phyloP scores from a whole-genome alignment of 2,329 filamentous ascomycete genomes.

The Spiromastix sp. region DNA sequence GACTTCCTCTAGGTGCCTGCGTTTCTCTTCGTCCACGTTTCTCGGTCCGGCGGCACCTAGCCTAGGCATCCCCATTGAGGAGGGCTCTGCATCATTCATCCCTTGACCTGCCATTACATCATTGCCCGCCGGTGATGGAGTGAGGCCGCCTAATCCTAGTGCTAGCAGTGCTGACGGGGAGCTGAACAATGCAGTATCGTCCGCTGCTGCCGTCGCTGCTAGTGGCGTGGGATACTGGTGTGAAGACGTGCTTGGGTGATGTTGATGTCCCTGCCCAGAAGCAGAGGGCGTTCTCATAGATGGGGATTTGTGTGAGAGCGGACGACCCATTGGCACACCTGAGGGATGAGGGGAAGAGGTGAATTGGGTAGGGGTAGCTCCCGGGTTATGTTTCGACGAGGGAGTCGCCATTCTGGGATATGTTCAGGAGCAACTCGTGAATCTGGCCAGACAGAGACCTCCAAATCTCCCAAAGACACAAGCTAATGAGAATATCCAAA shows the following conservation, averaged over 20 bases:
- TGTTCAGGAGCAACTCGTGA: neutral
- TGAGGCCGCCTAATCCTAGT: slow-evolving; percentile 33
- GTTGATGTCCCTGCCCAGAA: slow-evolving; percentile 24
- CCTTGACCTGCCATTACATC: slow-evolving; percentile 25
- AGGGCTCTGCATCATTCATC: slow-evolving; percentile 30
- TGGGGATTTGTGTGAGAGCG: slow-evolving; percentile 35
- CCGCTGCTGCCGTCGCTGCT: slow-evolving; percentile 23
- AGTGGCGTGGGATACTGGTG: slow-evolving; percentile 36
- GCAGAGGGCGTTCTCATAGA: slow-evolving; percentile 34
- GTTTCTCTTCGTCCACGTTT: slow-evolving; percentile 32
- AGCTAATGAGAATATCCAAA: no score
- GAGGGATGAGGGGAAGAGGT: slow-evolving; percentile 35
- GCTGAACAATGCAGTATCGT: slow-evolving; percentile 34
- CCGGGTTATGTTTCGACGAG: slow-evolving; percentile 32
- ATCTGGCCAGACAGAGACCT: no score
- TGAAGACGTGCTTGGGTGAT: slow-evolving; percentile 26
- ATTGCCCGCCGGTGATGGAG: slow-evolving; percentile 28
- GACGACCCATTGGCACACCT: slow-evolving; percentile 28
- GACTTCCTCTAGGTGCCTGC: slow-evolving; percentile 31
- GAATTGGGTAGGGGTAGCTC: slow-evolving; percentile 33
- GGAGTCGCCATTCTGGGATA: slow-evolving; percentile 32
- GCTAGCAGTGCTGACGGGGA: slow-evolving; percentile 36
- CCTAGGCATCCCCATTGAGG: slow-evolving; percentile 28
- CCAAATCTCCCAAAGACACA: no score
- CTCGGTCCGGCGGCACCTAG: slow-evolving; percentile 26